A percentile compares a stretch with the other conserved stretches of the same genome.
These are phyloP conservation scores for Neopestalotiopsis sp. DNA, from an alignment of 2,329 filamentous ascomycete genomes.

Conservation along the genomic window DNA sequence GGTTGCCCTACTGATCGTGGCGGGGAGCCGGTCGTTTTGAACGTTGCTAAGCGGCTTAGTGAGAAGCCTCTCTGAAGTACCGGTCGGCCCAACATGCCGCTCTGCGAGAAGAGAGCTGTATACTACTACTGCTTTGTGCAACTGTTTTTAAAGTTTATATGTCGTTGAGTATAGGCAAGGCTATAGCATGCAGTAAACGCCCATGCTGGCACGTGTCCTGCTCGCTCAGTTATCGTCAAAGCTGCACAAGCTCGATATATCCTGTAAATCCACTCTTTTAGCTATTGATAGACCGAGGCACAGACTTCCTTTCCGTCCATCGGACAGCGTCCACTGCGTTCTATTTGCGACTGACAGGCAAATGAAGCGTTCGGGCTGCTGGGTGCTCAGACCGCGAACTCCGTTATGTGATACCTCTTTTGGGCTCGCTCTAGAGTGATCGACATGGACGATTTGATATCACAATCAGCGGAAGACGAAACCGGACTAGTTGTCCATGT, in stretches of 20 bases:
- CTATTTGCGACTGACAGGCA: not conserved
- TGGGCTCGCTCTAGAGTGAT: not conserved
- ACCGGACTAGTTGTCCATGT: not conserved
- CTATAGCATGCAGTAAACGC: not conserved
- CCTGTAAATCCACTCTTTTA: not conserved
- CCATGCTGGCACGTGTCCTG: not conserved
- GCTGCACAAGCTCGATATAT: not conserved
- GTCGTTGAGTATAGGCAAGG: not conserved
- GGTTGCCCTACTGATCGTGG: not conserved
- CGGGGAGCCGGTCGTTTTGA: not conserved
- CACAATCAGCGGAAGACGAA: not conserved
- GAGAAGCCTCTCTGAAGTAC: not conserved
- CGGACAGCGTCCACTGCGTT: not conserved
- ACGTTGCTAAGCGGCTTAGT: not conserved
- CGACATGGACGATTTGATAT: constrained; percentile 1
- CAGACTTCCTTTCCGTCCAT: not conserved
- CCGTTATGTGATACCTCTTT: not conserved
- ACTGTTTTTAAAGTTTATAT: not conserved
- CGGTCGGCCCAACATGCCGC: not conserved
- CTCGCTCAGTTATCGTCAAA: not conserved
- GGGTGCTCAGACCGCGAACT: not conserved
- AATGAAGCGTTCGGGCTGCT: not conserved
- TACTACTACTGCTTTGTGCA: not conserved
- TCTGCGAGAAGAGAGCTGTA: not conserved
- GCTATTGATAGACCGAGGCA: not conserved